Evolutionary conservation across 352 stramenopile species (phyloP).

Genomic region (Phytopythium kandeliae): DNA sequence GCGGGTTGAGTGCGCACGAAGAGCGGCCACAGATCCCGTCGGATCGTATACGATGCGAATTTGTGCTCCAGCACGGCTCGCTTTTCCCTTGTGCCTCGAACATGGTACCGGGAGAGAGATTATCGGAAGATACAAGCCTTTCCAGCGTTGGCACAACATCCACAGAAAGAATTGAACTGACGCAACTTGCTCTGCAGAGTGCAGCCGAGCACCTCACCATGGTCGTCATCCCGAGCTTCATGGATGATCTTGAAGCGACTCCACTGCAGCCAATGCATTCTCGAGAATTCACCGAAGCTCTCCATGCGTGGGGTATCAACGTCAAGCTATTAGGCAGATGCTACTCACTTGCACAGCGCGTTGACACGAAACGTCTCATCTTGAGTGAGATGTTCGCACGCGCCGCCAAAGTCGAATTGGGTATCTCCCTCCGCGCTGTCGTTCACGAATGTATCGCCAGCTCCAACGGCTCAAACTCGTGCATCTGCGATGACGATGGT

Average conservation of each 20-base stretch:
- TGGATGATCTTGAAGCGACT: constrained; percentile 31
- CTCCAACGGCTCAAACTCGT: background rate
- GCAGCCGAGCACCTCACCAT: constrained; percentile 32
- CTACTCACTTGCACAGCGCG: constrained; percentile 35
- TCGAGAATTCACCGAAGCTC: constrained; percentile 23
- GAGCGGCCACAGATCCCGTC: background rate
- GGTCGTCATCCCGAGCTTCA: constrained; percentile 40
- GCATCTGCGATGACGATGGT: background rate
- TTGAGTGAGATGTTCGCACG: constrained; percentile 57
- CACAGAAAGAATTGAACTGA: constrained; percentile 20
- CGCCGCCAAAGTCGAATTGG: constrained; percentile 49
- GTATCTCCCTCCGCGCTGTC: constrained; percentile 24
- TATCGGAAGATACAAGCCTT: too few relatives aligned
- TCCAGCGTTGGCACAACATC: constrained; percentile 5
- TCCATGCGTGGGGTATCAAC: constrained; percentile 58
- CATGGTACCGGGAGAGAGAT: too few relatives aligned
- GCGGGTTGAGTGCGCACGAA: background rate
- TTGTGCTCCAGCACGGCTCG: constrained; percentile 30
- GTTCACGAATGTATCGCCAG: constrained; percentile 13
- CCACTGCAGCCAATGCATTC: constrained; percentile 28
- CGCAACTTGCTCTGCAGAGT: constrained; percentile 28
- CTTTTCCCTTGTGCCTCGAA: constrained; percentile 25
- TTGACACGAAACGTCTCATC: constrained; percentile 40
- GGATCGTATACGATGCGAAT: constrained; percentile 31
- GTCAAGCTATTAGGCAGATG: constrained; percentile 46